Evolutionary conservation across 257 asterid species (phyloP).

Genomic region (Primulina eburnea): DNA sequence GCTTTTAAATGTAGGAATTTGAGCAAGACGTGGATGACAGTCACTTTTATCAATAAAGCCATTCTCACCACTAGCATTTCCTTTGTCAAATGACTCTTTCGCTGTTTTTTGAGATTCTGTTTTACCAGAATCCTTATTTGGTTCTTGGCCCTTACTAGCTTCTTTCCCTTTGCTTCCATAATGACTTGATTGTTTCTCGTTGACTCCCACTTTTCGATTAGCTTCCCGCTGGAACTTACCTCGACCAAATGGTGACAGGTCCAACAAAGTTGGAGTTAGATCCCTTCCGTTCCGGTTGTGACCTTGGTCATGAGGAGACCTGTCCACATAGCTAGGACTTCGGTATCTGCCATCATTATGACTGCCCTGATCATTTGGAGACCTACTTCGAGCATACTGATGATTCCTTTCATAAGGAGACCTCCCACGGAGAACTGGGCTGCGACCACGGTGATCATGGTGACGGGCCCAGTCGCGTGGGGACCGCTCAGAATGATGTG

Average conservation of each 20-base stretch:
- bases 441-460: slow-evolving; percentile 53
- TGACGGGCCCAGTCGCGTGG: slow-evolving; percentile 60
- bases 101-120: slow-evolving; percentile 39
- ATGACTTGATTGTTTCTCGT: slow-evolving; percentile 49
- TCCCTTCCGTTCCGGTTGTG: slow-evolving; percentile 64
- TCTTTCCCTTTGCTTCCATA: slow-evolving; percentile 59
- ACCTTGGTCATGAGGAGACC: slow-evolving; percentile 68
- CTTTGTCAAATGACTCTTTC: slow-evolving; percentile 56
- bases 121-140: slow-evolving; percentile 45
- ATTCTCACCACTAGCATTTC: slow-evolving; percentile 36
- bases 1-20: slow-evolving; percentile 36
- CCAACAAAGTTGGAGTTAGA: slow-evolving; percentile 50
- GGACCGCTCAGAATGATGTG: slow-evolving; percentile 73
- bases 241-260: slow-evolving; percentile 64
- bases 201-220: slow-evolving; percentile 48
- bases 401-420: slow-evolving; percentile 50
- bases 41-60: slow-evolving; percentile 40
- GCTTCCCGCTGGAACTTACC: slow-evolving; percentile 49
- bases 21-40: slow-evolving; percentile 23
- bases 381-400: slow-evolving; percentile 61
- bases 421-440: slow-evolving; percentile 51
- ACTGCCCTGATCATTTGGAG: slow-evolving; percentile 69
- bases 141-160: slow-evolving; percentile 40
- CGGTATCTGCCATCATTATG: slow-evolving; percentile 61
- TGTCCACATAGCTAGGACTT: slow-evolving; percentile 64